Evolutionary conservation across 1,139 yeast genomes (phyloP), one percentile per base, ranked within the genome.

Genomic region (Candida sp.): DNA sequence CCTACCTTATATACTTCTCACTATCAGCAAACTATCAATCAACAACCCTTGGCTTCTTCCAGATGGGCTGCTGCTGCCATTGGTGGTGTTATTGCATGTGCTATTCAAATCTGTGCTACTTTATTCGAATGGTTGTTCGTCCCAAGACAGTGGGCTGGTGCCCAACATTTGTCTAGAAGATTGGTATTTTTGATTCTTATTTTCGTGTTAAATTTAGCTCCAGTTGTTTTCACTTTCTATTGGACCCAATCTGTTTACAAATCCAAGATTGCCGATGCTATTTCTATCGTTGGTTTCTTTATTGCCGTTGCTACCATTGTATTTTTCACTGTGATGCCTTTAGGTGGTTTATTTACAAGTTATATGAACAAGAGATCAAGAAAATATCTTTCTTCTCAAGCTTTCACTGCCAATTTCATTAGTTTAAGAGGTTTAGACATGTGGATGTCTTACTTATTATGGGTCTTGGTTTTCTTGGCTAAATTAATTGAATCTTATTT

Each of bases 91-190:
- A 77, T 93, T 57, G 98, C 97, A 43, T 70, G 83, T 49, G 60
- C 79, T 44, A 81, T 93, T 60, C 97, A 93, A 71, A 79, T 95
- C 51, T 55, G 81, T 48, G 99, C 99, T 41, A 93, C 99, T 21
- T 47, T 90, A 41, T 82, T 87, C 58, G 99, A 93, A 70, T 95
- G 97, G 97, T 77, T 84, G 64, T 93, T 89, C 62, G 99, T 93
- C 50, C 99, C 99, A 51, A 84, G 98, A 72, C 83, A 86, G 59
- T 93, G 99, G 99, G 95, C 98, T 30, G 99, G 99, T 68, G 98
- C 98, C 66, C 98, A 93, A 72, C 97, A 89, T 65, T 80, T 93
- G 64, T 73, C 90, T 40, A 87, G 97, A 68, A 87, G 99, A 64
- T 75, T 93, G 58, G 60, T 84, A 73, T 87, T 91, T 63, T 69